Percentiles rank a stretch among this genome's conserved stretches.
Conservation (phyloP, 2,329 filamentous ascomycete genomes). For the Clonostachys solani region DNA sequence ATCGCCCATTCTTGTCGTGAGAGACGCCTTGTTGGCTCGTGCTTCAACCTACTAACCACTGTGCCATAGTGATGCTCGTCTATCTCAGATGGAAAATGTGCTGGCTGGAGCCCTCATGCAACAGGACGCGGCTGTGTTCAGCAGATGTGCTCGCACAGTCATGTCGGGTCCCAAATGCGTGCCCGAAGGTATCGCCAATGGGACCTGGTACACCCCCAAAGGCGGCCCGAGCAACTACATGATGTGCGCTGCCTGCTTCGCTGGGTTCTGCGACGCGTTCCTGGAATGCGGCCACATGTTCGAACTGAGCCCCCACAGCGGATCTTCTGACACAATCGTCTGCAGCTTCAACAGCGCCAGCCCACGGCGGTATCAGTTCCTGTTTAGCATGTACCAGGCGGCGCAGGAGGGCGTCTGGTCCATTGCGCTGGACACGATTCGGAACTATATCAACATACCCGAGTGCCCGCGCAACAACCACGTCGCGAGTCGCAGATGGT, state of each 20-base stretch:
- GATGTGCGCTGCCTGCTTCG: constrained; percentile 26
- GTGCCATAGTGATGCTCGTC: constrained; percentile 3
- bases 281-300: constrained; percentile 18
- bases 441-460: constrained; percentile 16
- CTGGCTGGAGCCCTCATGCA: constrained; percentile 15
- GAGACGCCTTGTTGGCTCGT: no score
- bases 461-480: constrained; percentile 19
- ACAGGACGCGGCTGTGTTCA: constrained; percentile 18
- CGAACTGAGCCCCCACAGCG: constrained; percentile 8
- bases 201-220: constrained; percentile 25
- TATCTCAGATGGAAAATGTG: constrained; percentile 16
- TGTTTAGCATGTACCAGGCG: constrained; percentile 18
- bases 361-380: constrained; percentile 15
- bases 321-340: constrained; percentile 9
- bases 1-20: not conserved
- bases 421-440: constrained; percentile 17
- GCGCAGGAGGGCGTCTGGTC: constrained; percentile 23
- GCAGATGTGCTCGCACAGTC: constrained; percentile 13
- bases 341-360: constrained; percentile 21
- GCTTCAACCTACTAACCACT: not conserved
- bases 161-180: constrained; percentile 15
- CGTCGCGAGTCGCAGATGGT: constrained; percentile 20
- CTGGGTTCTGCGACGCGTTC: constrained; percentile 17
- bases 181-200: constrained; percentile 15
- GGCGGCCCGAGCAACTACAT: constrained; percentile 12